Percentiles rank a stretch among this genome's conserved stretches.
These are phyloP conservation scores for Cyathus pygmaeus DNA, from an alignment of 1,284 basidiomycete species.

Conservation along the genomic window DNA sequence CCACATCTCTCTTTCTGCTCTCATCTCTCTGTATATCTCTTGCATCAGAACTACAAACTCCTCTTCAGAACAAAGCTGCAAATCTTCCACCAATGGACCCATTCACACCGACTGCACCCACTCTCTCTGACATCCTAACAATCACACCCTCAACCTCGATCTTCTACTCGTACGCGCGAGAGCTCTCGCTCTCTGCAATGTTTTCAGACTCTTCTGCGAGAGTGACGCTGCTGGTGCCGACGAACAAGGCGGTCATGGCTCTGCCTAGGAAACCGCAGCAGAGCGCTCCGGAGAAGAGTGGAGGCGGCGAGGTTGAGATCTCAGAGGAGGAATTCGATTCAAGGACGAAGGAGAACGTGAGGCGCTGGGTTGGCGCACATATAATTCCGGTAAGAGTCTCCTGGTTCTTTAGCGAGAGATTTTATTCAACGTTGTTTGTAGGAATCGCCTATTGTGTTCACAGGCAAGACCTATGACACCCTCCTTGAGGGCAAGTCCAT, in stretches of 20 bases:
- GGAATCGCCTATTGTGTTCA: conserved; percentile 55
- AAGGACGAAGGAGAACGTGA: conserved; percentile 68
- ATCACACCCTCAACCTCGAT: conserved; percentile 77
- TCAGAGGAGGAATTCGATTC: conserved; percentile 72
- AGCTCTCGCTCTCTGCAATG: conserved; percentile 65
- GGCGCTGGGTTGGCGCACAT: conserved; percentile 78
- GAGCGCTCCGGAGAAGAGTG: conserved; percentile 54
- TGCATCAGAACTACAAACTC: background rate
- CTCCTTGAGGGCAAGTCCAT: conserved; percentile 66
- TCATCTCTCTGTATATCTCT: background rate
- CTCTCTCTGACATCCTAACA: conserved; percentile 76
- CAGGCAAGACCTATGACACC: conserved; percentile 53
- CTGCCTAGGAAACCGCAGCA: conserved; percentile 80
- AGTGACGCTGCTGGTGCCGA: conserved; percentile 76
- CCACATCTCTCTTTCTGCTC: too few relatives aligned
- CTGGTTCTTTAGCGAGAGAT: background rate
- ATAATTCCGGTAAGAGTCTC: conserved; percentile 70
- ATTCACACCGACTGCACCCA: conserved; percentile 41
- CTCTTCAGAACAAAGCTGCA: background rate
- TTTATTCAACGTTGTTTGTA: conserved; percentile 20
- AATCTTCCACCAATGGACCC: background rate
- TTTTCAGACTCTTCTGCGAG: conserved; percentile 52
- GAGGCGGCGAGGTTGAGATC: conserved; percentile 53
- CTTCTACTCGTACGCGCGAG: conserved; percentile 83
- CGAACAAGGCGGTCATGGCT: conserved; percentile 85